These are phyloP conservation scores for Pythium sp. DNA, from an alignment of 352 stramenopile species.

Conservation along the genomic window DNA sequence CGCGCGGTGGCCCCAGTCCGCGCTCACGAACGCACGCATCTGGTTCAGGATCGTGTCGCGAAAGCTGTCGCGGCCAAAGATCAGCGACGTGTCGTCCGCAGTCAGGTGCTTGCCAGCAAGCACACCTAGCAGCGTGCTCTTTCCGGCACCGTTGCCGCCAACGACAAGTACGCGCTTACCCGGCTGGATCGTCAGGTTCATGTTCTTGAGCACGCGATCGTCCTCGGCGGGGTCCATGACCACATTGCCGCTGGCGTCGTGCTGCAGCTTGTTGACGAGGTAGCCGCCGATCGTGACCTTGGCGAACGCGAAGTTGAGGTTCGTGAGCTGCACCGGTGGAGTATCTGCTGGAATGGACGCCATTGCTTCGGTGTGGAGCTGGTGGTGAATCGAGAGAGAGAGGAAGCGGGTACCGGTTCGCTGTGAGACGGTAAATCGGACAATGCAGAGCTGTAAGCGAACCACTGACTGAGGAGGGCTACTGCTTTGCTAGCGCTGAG, in stretches of 20 bases:
- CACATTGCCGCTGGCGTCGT: conserved; percentile 26
- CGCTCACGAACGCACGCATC: conserved; percentile 92
- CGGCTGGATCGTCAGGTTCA: conserved; percentile 77
- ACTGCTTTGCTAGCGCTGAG: not conserved
- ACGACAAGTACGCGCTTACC: conserved; percentile 92
- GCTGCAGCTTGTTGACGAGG: conserved; percentile 54
- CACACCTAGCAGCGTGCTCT: conserved; percentile 94
- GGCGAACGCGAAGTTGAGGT: conserved; percentile 72
- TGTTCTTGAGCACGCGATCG: conserved; percentile 82
- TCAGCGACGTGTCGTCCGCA: conserved; percentile 71
- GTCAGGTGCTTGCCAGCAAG: conserved; percentile 94
- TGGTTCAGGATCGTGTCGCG: conserved; percentile 94
- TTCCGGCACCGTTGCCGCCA: conserved; percentile 94
- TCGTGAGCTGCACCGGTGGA: conserved; percentile 48
- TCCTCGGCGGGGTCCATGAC: conserved; percentile 22
- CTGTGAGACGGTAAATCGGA: not conserved
- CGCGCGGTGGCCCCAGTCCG: conserved; percentile 94
- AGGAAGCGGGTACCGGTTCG: not conserved
- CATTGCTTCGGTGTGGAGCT: not conserved
- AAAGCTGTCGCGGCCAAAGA: conserved; percentile 93
- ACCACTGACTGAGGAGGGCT: not conserved
- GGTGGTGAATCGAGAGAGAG: not conserved
- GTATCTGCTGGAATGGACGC: not conserved
- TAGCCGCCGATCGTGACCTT: conserved; percentile 66
- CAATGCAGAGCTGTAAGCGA: not conserved